Conservation (phyloP, 768 basidiomycete species). For the Psilocybe sp. region DNA sequence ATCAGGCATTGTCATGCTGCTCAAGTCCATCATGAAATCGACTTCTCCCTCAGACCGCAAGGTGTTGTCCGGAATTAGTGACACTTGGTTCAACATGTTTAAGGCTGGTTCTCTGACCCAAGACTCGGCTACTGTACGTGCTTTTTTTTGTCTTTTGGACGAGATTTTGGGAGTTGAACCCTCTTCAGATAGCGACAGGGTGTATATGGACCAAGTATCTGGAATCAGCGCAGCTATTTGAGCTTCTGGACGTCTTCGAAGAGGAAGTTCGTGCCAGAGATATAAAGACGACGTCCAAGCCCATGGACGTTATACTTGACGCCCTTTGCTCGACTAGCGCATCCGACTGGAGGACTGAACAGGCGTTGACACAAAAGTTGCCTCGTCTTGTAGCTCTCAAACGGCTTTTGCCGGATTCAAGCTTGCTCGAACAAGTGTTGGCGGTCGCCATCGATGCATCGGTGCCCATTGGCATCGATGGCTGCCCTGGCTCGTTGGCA, state of each 20-base stretch:
- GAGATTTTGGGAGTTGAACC: not conserved
- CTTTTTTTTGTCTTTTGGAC: conserved; percentile 10
- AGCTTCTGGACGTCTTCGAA: conserved; percentile 39
- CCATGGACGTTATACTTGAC: conserved; percentile 36
- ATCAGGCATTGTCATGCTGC: conserved; percentile 40
- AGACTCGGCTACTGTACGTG: conserved; percentile 5
- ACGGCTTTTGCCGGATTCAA: conserved; percentile 28
- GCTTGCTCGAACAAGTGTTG: conserved; percentile 45
- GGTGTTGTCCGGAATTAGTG: conserved; percentile 36
- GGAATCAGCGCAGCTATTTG: conserved; percentile 35
- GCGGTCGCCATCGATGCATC: conserved; percentile 37
- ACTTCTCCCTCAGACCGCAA: conserved; percentile 31
- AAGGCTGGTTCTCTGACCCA: conserved; percentile 6
- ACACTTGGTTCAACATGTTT: conserved; percentile 40
- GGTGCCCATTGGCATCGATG: conserved; percentile 35
- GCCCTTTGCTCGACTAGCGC: conserved; percentile 23
- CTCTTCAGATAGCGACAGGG: conserved; percentile 21
- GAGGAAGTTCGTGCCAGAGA: conserved; percentile 6
- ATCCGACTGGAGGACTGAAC: conserved; percentile 21
- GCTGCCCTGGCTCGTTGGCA: conserved; percentile 12
- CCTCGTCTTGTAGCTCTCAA: conserved; percentile 38
- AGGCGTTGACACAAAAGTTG: conserved; percentile 27
- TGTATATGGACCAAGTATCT: conserved; percentile 60
- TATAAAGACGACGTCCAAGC: conserved; percentile 7
- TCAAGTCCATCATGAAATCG: conserved; percentile 36